Evolutionary conservation across 441 rosid genomes (phyloP).

Genomic region (Syzygium syzygioides): DNA sequence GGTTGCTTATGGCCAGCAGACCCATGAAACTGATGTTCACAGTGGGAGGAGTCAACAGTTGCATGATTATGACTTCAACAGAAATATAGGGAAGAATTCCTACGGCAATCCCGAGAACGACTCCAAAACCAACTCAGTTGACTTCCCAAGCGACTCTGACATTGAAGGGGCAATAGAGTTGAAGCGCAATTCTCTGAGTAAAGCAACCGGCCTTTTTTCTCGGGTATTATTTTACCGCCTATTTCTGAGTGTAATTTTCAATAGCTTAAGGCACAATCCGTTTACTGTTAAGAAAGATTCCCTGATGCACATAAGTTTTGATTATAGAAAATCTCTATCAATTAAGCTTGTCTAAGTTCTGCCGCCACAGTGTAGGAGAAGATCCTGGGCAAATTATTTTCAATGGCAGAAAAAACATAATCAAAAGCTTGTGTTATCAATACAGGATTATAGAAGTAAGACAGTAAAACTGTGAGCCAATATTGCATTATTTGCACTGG

Average conservation of each 20-base stretch:
- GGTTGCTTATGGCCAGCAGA: slow-evolving; percentile 24
- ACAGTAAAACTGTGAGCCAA: neutral
- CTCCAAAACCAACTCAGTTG: neutral
- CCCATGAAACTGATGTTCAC: slow-evolving; percentile 15
- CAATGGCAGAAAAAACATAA: neutral
- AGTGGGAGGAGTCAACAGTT: slow-evolving; percentile 8
- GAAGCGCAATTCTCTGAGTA: slow-evolving; percentile 33
- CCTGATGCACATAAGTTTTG: neutral
- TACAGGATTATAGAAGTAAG: neutral
- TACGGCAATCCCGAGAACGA: neutral
- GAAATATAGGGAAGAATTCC: neutral
- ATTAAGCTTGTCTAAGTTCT: neutral
- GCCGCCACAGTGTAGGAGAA: neutral
- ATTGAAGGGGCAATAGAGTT: slow-evolving; percentile 12
- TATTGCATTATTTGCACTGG: neutral
- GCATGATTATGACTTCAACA: slow-evolving; percentile 12
- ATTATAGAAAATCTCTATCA: neutral
- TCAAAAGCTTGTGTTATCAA: neutral
- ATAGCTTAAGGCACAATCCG: neutral
- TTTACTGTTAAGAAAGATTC: neutral
- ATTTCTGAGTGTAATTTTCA: neutral
- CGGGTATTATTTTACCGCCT: neutral
- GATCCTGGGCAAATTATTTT: neutral
- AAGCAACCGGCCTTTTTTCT: neutral
- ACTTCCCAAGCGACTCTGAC: neutral